Base-by-base conservation (phyloP, 805 yeast genomes). In the Sugiyamaella americana region DNA sequence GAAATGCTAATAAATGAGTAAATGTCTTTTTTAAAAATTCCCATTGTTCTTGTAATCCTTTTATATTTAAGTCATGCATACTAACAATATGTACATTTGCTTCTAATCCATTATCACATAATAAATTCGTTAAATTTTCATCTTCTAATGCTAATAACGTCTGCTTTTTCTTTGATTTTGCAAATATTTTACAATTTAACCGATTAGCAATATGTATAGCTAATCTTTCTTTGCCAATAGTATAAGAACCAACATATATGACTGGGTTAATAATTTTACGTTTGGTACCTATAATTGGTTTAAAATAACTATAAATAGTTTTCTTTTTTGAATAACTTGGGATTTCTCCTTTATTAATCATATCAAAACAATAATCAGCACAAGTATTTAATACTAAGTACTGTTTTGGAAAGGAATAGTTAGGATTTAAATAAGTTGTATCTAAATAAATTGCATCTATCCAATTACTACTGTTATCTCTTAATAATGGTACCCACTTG, bases 151-250 rank as follows among this genome's bases (percentile, higher is more conserved):
- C 64, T 34, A 60, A 56, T 37, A 80, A 62, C 2, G 77, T 75
- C 37, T 63, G 65, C 19, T 76, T 69, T 56, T 79, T 74, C 40
- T 69, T 63, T 43, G 67, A 63, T 51, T 74, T 66, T 13, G 83
- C 76, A 59, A 62, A 65, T 37, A 70, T 58, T 43, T 62, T 58
- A 3, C 68, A 51, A 11, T 58, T 57, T 23, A 67, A 58, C 3
- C 55, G 49, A 13, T 52, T 63, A 52, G 68, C 72, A 35, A 70
- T 62, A 4, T 55, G 59, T 5, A 86, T 63, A 0, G 96, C 97
- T 23, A 93, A 62, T 48, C 82, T 76, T 61, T 93, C 98, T 60
- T 93, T 93, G 2, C 98, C 98, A 34, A 93, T 88, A 1, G 89
- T 77, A 62, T 93, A 93, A 0, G 96, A 81, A 0, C 98, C 98